Evolutionary conservation across 352 stramenopile genomes (phyloP).

Genomic region (Phytophthora pisi): DNA sequence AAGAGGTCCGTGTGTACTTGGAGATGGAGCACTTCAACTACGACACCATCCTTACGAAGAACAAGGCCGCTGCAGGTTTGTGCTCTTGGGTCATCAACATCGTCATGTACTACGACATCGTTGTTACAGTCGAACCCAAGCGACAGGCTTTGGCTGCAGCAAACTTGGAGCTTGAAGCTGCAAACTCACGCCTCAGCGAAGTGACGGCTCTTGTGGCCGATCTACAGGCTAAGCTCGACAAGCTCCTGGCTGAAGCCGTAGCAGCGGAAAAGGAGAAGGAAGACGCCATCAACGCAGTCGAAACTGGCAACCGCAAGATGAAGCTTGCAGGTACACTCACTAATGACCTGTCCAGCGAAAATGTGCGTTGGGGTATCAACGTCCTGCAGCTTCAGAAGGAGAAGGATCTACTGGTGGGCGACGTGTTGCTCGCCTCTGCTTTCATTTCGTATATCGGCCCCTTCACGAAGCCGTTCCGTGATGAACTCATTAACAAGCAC

Average conservation of each 20-base stretch:
- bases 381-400: conserved; percentile 92
- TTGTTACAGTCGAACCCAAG: conserved; percentile 95
- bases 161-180: conserved; percentile 90
- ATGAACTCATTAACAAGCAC: conserved; percentile 93
- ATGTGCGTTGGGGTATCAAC: conserved; percentile 95
- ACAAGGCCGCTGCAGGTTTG: conserved; percentile 93
- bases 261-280: conserved; percentile 94
- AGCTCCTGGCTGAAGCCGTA: conserved; percentile 89
- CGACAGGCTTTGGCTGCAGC: conserved; percentile 90
- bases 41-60: conserved; percentile 95
- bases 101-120: conserved; percentile 97
- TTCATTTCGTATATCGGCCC: conserved; percentile 97
- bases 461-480: conserved; percentile 95
- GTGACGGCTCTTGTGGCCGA: conserved; percentile 93
- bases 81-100: conserved; percentile 97
- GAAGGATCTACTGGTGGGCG: conserved; percentile 92
- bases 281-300: conserved; percentile 92
- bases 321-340: conserved; percentile 95
- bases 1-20: conserved; percentile 93
- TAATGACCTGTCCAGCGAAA: conserved; percentile 95
- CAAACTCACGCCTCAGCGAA: conserved; percentile 89
- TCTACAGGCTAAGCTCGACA: conserved; percentile 93
- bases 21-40: conserved; percentile 96
- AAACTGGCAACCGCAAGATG: conserved; percentile 94
- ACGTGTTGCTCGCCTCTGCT: conserved; percentile 93